Evolutionary conservation across 768 basidiomycete genomes (phyloP).

Genomic region (Auricularia heimuer): DNA sequence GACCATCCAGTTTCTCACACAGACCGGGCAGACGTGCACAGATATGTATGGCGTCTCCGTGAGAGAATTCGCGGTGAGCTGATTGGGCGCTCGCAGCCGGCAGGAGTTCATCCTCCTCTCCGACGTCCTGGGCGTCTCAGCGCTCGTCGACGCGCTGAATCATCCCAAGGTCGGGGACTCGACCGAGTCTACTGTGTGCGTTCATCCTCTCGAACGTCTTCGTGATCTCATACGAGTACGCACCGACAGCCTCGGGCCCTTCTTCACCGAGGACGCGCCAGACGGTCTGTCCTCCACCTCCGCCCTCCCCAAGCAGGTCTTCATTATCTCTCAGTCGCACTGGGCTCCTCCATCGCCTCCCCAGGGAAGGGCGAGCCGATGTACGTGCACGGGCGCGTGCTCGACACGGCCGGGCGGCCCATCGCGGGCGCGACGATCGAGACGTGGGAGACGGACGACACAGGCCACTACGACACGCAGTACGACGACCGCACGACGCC

Average conservation of each 20-base stretch:
- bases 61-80: constrained; percentile 11
- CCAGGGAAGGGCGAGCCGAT: constrained; percentile 82
- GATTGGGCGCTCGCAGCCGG: constrained; percentile 27
- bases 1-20: constrained; percentile 69
- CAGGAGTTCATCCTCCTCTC: constrained; percentile 81
- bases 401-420: constrained; percentile 53
- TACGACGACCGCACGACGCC: constrained; percentile 46
- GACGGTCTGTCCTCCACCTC: constrained; percentile 37
- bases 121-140: constrained; percentile 68
- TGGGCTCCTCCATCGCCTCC: constrained; percentile 72
- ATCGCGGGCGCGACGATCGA: constrained; percentile 60
- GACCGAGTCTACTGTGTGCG: constrained; percentile 56
- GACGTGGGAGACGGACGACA: constrained; percentile 74
- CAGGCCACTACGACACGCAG: constrained; percentile 22
- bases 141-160: constrained; percentile 67
- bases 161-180: constrained; percentile 51
- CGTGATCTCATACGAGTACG: background rate
- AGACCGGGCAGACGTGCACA: constrained; percentile 62
- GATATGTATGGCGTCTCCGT: constrained; percentile 26
- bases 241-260: constrained; percentile 49
- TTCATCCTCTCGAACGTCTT: background rate
- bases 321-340: constrained; percentile 34
- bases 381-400: constrained; percentile 65
- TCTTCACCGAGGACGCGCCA: constrained; percentile 68
- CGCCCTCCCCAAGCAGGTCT: background rate